Evolutionary conservation across 176 grass and related monocot species (phyloP), one percentile per base, ranked within the genome.

Genomic region (Chloris gayana): DNA sequence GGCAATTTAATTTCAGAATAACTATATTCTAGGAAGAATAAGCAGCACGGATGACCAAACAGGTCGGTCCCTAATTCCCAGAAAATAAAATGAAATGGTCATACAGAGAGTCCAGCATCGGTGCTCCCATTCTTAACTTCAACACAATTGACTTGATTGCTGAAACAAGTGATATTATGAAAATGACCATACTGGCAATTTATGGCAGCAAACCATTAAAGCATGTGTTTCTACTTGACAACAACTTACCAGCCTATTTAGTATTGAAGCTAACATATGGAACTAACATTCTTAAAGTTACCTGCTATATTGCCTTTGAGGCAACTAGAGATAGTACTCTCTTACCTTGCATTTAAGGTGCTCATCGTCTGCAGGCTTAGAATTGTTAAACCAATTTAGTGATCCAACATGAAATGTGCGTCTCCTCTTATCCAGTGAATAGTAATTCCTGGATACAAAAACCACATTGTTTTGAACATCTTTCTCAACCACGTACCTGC

Each of bases 391-490:
- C 96, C 92, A 95, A 25, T 83, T 93, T 58, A 99, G 60, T 9
- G 88, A 95, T 41, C 90, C 92, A 83, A 99, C 90, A 87, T 21
- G 50, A 86, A 99, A 99, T 58, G 82, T 85, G 5, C 80, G 87
- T 69, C 90, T 85, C 82, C 68, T 93, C 83, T 99, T 95, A 87
- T 99, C 92, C 61, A 93, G 60, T 7, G 96, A 90, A 82, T 93
- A 99, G 63, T 99, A 95, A 70, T 93, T 93, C 73, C 96, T 99
- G 69, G 96, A 99, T 74, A 89, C 88, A 21, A 99, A 93, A 86
- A 99, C 75, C 63, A 93, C 96, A 81, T 99, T 99, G 51, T 93
- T 88, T 56, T 88, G 67, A 84, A 91, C 93, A 81, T 93, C 92
- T 82, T 99, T 99, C 76, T 89, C 96, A 71, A 95, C 90, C 49